Base-by-base conservation (phyloP, 495 filamentous ascomycete genomes). In the Penicillium roqueforti region DNA sequence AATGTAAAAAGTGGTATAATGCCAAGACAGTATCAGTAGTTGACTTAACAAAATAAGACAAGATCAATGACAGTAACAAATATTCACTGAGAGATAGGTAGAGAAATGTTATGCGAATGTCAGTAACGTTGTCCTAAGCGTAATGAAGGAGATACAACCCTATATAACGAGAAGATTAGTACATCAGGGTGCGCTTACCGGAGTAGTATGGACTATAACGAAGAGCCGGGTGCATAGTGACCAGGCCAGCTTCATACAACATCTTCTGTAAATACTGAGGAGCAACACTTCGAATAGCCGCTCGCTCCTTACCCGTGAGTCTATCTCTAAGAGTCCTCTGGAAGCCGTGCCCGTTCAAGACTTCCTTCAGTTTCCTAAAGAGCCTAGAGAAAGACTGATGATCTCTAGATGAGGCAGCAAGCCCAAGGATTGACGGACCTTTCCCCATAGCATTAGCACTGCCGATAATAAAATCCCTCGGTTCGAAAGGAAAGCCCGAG, bases 211-310 rank as follows among this genome's bases (percentile, higher is more conserved):
- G 26, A 19, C 26, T 13, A 20, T 31, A 29, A 29, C 26, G 8
- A 19, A 29, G 25, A 18, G 3, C 7, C 3, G 41, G 41, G n/a
- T 26, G 14, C 41, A 43, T n/a, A 23, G 9, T 1, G 6, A 10
- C 14, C 10, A 31, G 16, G 10, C 42, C 41, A 28, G 25, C 41
- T 2, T 44, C 23, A 18, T n/a, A 26, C 26, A 44, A n/a, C 23
- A 28, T 18, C 42, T 19, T 29, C 26, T 45, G 42, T 3, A 45
- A 9, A 18, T 28, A 10, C 7, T 9, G 23, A 28, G 42, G 23
- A 18, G 42, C 42, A 45, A 45, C 42, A 45, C 42, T 45, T 13
- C 26, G n/a, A 10, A 45, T 44, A 45, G 42, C 26, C 16, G 25
- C n/a, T 29, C 8, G 14, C 26, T 45, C 42, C n/a, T 14, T 18